These are phyloP conservation scores for Pseudogymnoascus sp. DNA, from an alignment of 2,329 filamentous ascomycete genomes.

Conservation along the genomic window DNA sequence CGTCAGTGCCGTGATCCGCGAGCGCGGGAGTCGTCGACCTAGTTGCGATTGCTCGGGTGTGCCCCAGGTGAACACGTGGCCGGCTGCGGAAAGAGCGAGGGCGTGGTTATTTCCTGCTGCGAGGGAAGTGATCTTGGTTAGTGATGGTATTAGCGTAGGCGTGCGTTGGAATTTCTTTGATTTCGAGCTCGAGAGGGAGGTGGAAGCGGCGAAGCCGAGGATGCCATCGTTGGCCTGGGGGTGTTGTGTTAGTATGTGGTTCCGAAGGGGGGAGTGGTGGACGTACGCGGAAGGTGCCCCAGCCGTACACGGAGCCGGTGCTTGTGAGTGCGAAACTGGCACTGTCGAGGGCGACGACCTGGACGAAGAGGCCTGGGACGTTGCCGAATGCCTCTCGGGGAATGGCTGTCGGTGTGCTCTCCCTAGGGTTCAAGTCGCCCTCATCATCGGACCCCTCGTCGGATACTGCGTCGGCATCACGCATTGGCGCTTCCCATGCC, in stretches of 20 bases:
- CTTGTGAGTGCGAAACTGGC: conserved; percentile 69
- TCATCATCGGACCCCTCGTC: conserved; percentile 36
- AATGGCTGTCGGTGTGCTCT: conserved; percentile 58
- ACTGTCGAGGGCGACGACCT: conserved; percentile 63
- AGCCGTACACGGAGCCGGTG: conserved; percentile 72
- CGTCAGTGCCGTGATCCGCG: conserved; percentile 20
- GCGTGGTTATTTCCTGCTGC: conserved; percentile 52
- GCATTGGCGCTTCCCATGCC: conserved; percentile 55
- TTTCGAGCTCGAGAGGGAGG: not conserved
- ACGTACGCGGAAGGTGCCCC: conserved; percentile 70
- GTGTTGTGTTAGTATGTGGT: not conserved
- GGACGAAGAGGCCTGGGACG: not conserved
- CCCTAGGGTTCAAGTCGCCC: conserved; percentile 59
- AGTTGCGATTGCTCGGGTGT: conserved; percentile 62
- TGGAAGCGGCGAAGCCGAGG: not conserved
- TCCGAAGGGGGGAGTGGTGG: not conserved
- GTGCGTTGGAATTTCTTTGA: conserved; percentile 21
- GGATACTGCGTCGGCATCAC: conserved; percentile 41
- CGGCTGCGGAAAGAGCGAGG: conserved; percentile 49
- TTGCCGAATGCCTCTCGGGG: conserved; percentile 48
- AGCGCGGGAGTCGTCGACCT: conserved; percentile 38
- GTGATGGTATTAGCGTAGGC: conserved; percentile 46
- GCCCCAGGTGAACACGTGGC: conserved; percentile 56
- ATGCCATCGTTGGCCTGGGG: no score
- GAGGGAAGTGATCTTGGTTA: conserved; percentile 48